phyloP scores from a whole-genome alignment of 2,329 filamentous ascomycete species.

The Cercospora beticola region DNA sequence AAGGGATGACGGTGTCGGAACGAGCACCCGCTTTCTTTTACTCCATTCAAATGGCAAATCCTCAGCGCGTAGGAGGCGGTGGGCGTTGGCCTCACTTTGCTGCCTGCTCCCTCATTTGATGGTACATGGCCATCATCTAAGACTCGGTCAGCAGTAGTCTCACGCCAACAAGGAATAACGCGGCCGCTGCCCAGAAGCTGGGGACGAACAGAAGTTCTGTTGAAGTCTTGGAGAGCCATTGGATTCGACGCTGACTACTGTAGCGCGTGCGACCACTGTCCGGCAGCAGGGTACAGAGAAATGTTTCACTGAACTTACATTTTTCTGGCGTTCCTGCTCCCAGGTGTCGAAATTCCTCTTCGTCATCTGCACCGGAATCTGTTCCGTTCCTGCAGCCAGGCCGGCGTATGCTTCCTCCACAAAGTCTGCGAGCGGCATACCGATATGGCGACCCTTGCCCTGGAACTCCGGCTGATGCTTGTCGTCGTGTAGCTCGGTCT shows the following conservation, averaged over 20 bases:
- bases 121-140: constrained; percentile 15
- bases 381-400: constrained; percentile 50
- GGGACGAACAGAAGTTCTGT: neutral
- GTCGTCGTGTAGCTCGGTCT: constrained; percentile 57
- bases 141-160: constrained; percentile 9
- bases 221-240: neutral
- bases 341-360: constrained; percentile 45
- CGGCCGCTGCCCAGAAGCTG: neutral
- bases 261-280: neutral
- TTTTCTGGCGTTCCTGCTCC: constrained; percentile 51
- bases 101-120: constrained; percentile 4
- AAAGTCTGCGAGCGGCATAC: constrained; percentile 57
- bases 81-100: neutral
- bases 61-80: neutral
- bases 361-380: constrained; percentile 52
- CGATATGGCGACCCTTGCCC: constrained; percentile 49
- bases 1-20: neutral
- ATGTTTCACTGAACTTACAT: constrained; percentile 9
- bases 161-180: neutral
- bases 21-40: constrained; percentile 11
- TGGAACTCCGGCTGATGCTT: constrained; percentile 53
- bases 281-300: neutral
- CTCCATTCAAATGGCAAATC: constrained; percentile 1
- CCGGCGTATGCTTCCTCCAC: constrained; percentile 51
- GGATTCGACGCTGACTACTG: neutral